Evolutionary conservation across 148 eudicot genomes (phyloP), one percentile per base, ranked within the genome.

Genomic region (Limonium bicolor): DNA sequence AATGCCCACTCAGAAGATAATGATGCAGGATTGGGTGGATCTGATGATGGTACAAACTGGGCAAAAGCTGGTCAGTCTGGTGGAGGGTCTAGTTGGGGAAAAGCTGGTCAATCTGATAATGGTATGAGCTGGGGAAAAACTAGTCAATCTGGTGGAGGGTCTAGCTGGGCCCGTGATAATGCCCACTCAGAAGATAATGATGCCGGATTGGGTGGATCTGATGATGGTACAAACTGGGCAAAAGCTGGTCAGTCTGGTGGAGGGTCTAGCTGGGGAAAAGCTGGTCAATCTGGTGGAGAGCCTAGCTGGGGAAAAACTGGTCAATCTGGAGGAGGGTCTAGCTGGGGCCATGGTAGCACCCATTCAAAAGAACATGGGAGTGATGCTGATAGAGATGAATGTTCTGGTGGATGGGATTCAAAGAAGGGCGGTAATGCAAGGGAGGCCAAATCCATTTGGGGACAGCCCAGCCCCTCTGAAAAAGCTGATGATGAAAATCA

Each of bases 91-190:
- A n/a, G n/a, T n/a, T n/a, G n/a, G n/a, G n/a, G n/a, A n/a, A n/a
- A n/a, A n/a, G n/a, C n/a, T n/a, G n/a, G n/a, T n/a, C n/a, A n/a
- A n/a, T n/a, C n/a, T n/a, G n/a, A n/a, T n/a, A n/a, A n/a, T n/a
- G n/a, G n/a, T n/a, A 48, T 2, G 55, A 64, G 70, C 70, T 56
- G 14, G 28, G 15, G 21, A 45, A 62, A 18, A 56, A 26, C 5
- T 33, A 36, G 5, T 27, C 54, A 36, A 2, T 48, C 12, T 55
- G 56, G 55, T 28, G n/a, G n/a, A n/a, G 28, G 28, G 21, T n/a
- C n/a, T n/a, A n/a, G n/a, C n/a, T n/a, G n/a, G n/a, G 20, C 27
- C 27, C 26, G n/a, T n/a, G n/a, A n/a, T n/a, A n/a, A n/a, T n/a
- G n/a, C n/a, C n/a, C n/a, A n/a, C n/a, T n/a, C n/a, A n/a, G n/a